Evolutionary conservation across 805 yeast species (phyloP), one percentile per base, ranked within the genome.

Genomic region (Starmerella tilneyi): DNA sequence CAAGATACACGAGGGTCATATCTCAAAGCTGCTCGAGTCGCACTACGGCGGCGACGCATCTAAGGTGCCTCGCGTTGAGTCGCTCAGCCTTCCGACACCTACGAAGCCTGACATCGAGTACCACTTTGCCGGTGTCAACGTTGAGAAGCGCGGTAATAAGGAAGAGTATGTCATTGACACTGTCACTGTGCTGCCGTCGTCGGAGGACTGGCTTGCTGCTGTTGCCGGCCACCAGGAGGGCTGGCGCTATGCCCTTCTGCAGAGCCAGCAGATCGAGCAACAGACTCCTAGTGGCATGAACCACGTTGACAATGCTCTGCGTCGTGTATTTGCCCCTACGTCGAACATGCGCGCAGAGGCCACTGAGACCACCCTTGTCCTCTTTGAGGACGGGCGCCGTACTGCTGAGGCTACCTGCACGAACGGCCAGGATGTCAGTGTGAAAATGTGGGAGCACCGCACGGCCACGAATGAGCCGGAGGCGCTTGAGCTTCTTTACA

Each of bases 171-270:
- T 64, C 47, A 66, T 74, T 41, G 66, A 67, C 39, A 32, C 45
- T 12, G 43, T 27, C 26, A 38, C 39, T 38, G 40, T 47, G 16
- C 43, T 65, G 22, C 71, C 71, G 13, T 59, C 69, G 27, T 56
- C 57, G 20, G 70, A 70, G 15, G 68, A 68, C 44, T 92, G 98
- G 98, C 76, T 83, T 59, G 68, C 76, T 44, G 68, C 79, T 48
- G 71, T 92, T 56, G 95, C 95, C 46, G 97, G 97, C 52, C 61
- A 73, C 43, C 61, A 71, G 49, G 75, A 76, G 59, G 76, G 75
- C 64, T 92, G 99, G 99, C 78, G 94, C 68, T 82, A 81, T 57
- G 96, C 97, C 26, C 78, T 92, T 65, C 70, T 92, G 53, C 70
- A 88, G 20, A 73, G 89, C 54, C 72, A 76, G 45, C 78, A 84